These are phyloP conservation scores for Colletotrichum gigasporum DNA, from an alignment of 2,329 filamentous ascomycete species.

Conservation along the genomic window DNA sequence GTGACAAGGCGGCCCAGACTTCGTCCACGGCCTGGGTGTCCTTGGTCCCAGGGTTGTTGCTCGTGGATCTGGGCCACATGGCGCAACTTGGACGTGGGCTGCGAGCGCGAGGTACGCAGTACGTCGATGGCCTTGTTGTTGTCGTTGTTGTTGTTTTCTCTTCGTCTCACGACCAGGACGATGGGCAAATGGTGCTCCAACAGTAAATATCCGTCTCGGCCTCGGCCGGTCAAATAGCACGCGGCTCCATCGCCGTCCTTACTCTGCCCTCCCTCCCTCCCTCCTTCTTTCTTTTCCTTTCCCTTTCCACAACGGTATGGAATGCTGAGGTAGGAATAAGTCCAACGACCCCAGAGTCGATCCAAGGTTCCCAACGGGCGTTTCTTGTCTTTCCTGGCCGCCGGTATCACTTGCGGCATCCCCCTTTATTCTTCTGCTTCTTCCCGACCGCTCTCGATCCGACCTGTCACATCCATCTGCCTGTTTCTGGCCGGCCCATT, in stretches of 20 bases:
- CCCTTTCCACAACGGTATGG: background rate
- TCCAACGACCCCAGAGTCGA: background rate
- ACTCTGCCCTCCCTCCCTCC: background rate
- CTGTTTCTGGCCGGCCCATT: background rate
- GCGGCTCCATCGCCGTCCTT: background rate
- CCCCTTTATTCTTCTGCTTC: background rate
- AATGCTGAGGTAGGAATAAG: background rate
- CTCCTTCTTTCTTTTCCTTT: background rate
- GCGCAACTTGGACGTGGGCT: no score
- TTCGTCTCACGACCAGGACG: background rate
- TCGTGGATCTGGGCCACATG: background rate
- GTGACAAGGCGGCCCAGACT: background rate
- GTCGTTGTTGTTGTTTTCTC: conserved; percentile 5
- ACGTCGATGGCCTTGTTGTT: background rate
- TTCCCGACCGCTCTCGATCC: background rate
- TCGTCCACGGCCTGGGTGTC: background rate
- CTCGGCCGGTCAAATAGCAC: background rate
- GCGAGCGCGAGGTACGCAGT: no score
- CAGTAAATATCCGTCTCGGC: background rate
- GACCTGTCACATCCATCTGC: background rate
- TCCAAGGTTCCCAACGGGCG: background rate
- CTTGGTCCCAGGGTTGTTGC: background rate
- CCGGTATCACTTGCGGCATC: background rate
- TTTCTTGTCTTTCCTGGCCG: background rate
- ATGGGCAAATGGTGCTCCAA: no score